Conservation (phyloP, 2,329 filamentous ascomycete genomes). For the Ustilaginoidea virens region DNA sequence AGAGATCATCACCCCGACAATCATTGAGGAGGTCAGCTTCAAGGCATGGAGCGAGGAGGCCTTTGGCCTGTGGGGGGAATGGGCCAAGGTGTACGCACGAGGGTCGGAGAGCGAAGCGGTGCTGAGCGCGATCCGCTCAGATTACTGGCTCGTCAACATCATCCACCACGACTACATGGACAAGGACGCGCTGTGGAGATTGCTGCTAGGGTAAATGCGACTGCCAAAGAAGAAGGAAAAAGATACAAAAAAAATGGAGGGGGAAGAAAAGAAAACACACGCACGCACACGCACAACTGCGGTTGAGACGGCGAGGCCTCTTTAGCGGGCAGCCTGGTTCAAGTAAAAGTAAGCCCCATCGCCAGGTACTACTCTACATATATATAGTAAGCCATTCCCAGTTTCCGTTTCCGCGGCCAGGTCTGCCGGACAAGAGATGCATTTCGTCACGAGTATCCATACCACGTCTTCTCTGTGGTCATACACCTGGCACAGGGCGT, state of each 20-base stretch:
- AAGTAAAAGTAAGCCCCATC: too few relatives aligned
- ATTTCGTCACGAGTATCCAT: neutral
- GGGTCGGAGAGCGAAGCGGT: slow-evolving; percentile 56
- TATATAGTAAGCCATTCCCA: too few relatives aligned
- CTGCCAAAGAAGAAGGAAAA: neutral
- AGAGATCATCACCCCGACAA: slow-evolving; percentile 91
- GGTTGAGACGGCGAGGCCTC: too few relatives aligned
- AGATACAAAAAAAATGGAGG: neutral
- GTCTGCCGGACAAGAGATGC: too few relatives aligned
- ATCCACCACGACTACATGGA: slow-evolving; percentile 71
- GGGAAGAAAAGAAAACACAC: neutral
- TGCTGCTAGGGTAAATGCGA: slow-evolving; percentile 35
- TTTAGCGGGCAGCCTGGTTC: too few relatives aligned
- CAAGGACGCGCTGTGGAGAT: slow-evolving; percentile 54
- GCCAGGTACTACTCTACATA: too few relatives aligned
- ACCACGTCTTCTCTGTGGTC: neutral
- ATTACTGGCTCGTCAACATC: slow-evolving; percentile 80
- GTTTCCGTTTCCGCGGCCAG: too few relatives aligned
- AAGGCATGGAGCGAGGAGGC: slow-evolving; percentile 90
- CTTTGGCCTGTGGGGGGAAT: slow-evolving; percentile 89
- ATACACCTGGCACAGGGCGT: neutral
- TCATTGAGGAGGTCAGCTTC: slow-evolving; percentile 92
- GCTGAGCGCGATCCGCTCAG: slow-evolving; percentile 49
- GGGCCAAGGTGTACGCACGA: slow-evolving; percentile 75
- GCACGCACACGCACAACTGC: too few relatives aligned